Percentiles rank a stretch among this genome's conserved stretches.
Conservation (phyloP, 2,329 filamentous ascomycete genomes). For the Bipolaris cookei region DNA sequence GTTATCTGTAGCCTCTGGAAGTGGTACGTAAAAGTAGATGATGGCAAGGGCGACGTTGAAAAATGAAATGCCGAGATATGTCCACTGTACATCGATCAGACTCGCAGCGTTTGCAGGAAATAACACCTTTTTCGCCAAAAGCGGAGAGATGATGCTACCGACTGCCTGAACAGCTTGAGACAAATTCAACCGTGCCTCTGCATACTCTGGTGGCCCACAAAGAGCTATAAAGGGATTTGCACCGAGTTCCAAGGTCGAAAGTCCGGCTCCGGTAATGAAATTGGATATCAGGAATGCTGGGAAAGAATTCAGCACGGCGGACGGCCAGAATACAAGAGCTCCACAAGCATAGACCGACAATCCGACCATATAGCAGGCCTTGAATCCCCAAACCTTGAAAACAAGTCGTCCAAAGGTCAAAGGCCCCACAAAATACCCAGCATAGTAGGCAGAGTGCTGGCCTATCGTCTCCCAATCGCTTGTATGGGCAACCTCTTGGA, state of each 20-base stretch:
- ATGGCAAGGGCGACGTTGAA: conserved; percentile 66
- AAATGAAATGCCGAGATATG: conserved; percentile 67
- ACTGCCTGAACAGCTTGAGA: conserved; percentile 68
- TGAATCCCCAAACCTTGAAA: conserved; percentile 67
- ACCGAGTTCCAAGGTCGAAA: conserved; percentile 65
- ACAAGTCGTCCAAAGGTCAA: conserved; percentile 68
- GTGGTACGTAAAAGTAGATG: conserved; percentile 65
- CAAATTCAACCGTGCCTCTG: conserved; percentile 65
- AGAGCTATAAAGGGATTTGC: conserved; percentile 68
- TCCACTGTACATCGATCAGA: conserved; percentile 68
- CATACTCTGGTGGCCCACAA: conserved; percentile 66
- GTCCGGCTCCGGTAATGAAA: conserved; percentile 66
- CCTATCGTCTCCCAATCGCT: conserved; percentile 67
- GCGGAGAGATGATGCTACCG: conserved; percentile 64
- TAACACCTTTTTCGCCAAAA: conserved; percentile 65
- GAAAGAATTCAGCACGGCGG: conserved; percentile 67
- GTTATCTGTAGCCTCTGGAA: conserved; percentile 67
- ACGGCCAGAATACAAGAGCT: conserved; percentile 68
- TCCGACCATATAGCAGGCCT: conserved; percentile 65
- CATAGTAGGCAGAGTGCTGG: conserved; percentile 74
- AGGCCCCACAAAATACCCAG: conserved; percentile 73
- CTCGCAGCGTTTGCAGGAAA: conserved; percentile 60
- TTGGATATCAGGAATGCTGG: conserved; percentile 67
- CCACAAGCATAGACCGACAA: conserved; percentile 68
- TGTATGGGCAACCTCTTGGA: conserved; percentile 68